A percentile compares a stretch with the other conserved stretches of the same genome.
Conservation (phyloP, 345 rosid species). For the Excoecaria cochinchinensis region DNA sequence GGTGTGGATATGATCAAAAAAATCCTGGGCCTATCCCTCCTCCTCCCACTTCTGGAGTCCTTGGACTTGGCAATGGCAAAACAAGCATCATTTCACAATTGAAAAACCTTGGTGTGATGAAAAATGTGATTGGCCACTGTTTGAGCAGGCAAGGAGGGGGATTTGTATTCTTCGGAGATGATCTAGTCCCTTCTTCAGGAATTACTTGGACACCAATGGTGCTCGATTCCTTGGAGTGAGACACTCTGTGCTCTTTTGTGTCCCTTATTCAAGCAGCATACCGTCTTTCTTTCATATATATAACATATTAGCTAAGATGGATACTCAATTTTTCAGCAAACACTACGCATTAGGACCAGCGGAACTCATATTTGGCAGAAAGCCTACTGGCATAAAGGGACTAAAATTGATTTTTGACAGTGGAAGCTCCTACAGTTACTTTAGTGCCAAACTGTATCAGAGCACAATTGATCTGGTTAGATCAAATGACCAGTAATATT, state of each 20-base stretch:
- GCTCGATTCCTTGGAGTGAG: constrained; percentile 41
- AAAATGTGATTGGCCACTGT: constrained; percentile 79
- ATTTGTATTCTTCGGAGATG: constrained; percentile 73
- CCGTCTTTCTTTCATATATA: neutral
- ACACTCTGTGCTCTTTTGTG: neutral
- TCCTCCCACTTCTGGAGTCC: constrained; percentile 68
- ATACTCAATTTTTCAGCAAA: constrained; percentile 43
- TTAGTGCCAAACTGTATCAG: constrained; percentile 50
- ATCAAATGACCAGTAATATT: neutral
- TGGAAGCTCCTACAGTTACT: constrained; percentile 91
- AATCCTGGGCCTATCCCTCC: constrained; percentile 48
- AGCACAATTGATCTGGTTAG: constrained; percentile 57
- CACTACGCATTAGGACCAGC: constrained; percentile 66
- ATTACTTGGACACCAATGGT: constrained; percentile 63
- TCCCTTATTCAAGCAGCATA: neutral
- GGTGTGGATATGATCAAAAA: constrained; percentile 80
- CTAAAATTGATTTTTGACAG: constrained; percentile 69
- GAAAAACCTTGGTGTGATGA: constrained; percentile 34
- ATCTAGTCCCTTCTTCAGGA: constrained; percentile 58
- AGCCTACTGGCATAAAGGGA: constrained; percentile 54
- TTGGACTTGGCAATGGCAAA: constrained; percentile 80
- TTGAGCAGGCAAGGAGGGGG: constrained; percentile 75
- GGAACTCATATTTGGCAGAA: constrained; percentile 55
- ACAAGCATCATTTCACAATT: constrained; percentile 69
- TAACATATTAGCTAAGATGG: neutral